Evolutionary conservation across 2,329 filamentous ascomycete species (phyloP).

Genomic region (Ambrosiella beaveri): DNA sequence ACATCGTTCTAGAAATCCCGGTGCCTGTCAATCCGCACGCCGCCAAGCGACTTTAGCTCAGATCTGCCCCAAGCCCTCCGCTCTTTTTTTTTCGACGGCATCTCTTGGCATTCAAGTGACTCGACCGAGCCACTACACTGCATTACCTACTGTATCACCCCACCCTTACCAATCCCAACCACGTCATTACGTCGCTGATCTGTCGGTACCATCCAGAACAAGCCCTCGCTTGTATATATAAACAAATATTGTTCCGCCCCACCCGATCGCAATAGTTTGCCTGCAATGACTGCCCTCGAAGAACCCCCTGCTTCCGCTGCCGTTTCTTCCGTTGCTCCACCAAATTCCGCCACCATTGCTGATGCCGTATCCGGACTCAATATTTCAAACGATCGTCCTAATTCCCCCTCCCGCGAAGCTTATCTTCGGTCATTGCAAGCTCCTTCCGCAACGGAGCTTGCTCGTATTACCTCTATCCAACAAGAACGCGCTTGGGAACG

Average conservation of each 20-base stretch:
- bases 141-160: not conserved
- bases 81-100: not conserved
- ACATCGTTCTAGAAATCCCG: conserved; percentile 7
- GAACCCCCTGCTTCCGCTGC: not conserved
- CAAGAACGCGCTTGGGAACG: conserved; percentile 28
- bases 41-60: conserved; percentile 5
- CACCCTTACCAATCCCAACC: not conserved
- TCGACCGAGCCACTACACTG: not conserved
- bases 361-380: conserved; percentile 1
- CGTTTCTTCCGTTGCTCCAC: not conserved
- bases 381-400: not conserved
- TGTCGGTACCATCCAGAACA: not conserved
- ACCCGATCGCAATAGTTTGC: not conserved
- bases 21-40: conserved; percentile 5
- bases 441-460: conserved; percentile 29
- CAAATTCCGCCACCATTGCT: not conserved
- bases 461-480: conserved; percentile 32
- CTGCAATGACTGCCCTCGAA: conserved; percentile 1
- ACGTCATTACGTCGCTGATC: not conserved
- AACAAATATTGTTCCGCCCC: not conserved
- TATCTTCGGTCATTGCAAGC: conserved; percentile 35
- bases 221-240: not conserved
- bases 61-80: not conserved
- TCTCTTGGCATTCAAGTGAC: not conserved
- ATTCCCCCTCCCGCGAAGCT: conserved; percentile 17